Evolutionary conservation across 768 basidiomycete species (phyloP).

Genomic region (Boletus rex-veris): DNA sequence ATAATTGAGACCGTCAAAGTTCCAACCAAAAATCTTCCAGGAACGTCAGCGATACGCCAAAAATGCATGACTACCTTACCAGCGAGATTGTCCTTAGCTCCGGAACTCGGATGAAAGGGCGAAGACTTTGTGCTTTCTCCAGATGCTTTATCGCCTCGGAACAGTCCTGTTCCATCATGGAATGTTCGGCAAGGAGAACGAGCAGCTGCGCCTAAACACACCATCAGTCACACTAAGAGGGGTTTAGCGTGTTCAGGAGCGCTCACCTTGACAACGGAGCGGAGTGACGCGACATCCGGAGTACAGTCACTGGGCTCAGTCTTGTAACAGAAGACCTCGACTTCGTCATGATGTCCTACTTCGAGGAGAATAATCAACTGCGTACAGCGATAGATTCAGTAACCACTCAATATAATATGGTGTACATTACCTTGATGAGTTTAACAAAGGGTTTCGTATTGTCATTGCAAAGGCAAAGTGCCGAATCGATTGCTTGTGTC

Average conservation of each 20-base stretch:
- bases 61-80: background rate
- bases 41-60: background rate
- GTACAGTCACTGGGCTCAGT: no score
- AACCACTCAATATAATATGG: background rate
- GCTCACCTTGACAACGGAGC: background rate
- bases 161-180: background rate
- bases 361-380: constrained; percentile 2
- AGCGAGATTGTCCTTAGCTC: constrained; percentile 4
- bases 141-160: background rate
- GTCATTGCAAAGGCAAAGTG: background rate
- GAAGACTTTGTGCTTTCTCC: background rate
- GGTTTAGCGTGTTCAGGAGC: no score
- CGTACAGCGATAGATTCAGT: background rate
- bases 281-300: background rate
- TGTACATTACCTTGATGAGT: constrained; percentile 1
- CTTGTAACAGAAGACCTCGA: background rate
- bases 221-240: background rate
- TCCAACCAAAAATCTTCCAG: constrained; percentile 13
- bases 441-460: background rate
- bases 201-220: background rate
- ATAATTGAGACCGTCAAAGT: background rate
- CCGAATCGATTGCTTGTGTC: background rate
- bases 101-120: background rate
- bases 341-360: background rate
- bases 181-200: background rate